phyloP scores from a whole-genome alignment of 352 stramenopile species.

The Globisporangium iwayamae region DNA sequence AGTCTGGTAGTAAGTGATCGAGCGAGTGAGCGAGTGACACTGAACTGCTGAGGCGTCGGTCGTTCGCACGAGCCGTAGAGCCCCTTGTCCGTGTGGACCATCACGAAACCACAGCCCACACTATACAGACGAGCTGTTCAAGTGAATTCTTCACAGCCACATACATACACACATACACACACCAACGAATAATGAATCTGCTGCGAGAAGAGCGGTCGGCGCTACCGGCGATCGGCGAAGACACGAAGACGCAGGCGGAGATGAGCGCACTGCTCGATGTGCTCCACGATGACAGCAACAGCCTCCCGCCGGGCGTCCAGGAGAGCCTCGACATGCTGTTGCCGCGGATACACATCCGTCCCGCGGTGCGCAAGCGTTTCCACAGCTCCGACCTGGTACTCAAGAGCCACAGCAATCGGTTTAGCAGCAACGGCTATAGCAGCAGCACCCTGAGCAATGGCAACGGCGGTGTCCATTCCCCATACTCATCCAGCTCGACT shows the following conservation, averaged over 20 bases:
- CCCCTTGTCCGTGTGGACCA: too few relatives aligned
- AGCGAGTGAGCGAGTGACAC: too few relatives aligned
- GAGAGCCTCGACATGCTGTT: constrained; percentile 12
- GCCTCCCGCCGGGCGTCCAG: constrained; percentile 1
- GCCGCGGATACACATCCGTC: constrained; percentile 15
- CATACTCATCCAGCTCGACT: constrained; percentile 4
- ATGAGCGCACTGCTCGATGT: constrained; percentile 12
- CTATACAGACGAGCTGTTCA: background rate
- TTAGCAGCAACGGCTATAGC: background rate
- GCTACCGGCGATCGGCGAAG: constrained; percentile 49
- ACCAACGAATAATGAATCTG: constrained; percentile 12
- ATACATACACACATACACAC: background rate
- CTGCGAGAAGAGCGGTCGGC: constrained; percentile 22
- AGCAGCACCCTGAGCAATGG: background rate
- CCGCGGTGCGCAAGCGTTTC: constrained; percentile 39
- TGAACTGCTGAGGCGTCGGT: too few relatives aligned
- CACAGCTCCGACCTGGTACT: constrained; percentile 60
- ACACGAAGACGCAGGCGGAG: constrained; percentile 27
- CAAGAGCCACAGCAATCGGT: constrained; percentile 10
- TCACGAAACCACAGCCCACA: too few relatives aligned
- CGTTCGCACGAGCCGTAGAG: too few relatives aligned
- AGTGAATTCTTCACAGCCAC: too few relatives aligned
- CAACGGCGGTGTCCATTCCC: background rate
- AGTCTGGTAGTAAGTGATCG: too few relatives aligned
- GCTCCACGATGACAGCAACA: constrained; percentile 7